These are phyloP conservation scores for Schoenoplectus tabernaemontani DNA, from an alignment of 202 grass and related monocot species.

Conservation along the genomic window DNA sequence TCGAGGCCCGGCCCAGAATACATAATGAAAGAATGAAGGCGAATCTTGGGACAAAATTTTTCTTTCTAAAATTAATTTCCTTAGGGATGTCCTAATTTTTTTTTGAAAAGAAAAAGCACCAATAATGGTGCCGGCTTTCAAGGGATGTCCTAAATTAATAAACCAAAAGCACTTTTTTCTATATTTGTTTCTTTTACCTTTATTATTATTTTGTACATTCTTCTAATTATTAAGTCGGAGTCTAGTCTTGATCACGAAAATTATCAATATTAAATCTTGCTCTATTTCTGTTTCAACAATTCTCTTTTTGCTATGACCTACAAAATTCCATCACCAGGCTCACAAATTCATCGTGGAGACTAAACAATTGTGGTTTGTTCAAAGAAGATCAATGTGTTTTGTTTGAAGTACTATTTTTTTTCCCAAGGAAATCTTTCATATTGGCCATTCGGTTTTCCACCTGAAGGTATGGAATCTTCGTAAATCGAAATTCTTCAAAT, in stretches of 20 bases:
- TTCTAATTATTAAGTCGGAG: background rate
- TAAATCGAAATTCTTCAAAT: no score
- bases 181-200: background rate
- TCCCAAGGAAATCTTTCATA: background rate
- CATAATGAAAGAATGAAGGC: no score
- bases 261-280: background rate
- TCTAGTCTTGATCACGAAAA: background rate
- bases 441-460: background rate
- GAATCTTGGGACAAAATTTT: no score
- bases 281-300: background rate
- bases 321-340: background rate
- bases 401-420: background rate
- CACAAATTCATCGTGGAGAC: background rate
- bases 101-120: no score
- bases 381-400: background rate
- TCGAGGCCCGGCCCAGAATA: no score
- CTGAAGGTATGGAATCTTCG: background rate
- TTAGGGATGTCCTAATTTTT: no score
- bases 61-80: background rate
- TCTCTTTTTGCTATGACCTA: background rate
- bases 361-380: background rate
- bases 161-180: background rate
- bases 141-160: background rate
- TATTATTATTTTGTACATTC: background rate
- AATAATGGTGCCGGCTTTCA: no score